These are phyloP conservation scores for Alternaria tenuissima DNA, from an alignment of 2,329 filamentous ascomycete species.

Conservation along the genomic window DNA sequence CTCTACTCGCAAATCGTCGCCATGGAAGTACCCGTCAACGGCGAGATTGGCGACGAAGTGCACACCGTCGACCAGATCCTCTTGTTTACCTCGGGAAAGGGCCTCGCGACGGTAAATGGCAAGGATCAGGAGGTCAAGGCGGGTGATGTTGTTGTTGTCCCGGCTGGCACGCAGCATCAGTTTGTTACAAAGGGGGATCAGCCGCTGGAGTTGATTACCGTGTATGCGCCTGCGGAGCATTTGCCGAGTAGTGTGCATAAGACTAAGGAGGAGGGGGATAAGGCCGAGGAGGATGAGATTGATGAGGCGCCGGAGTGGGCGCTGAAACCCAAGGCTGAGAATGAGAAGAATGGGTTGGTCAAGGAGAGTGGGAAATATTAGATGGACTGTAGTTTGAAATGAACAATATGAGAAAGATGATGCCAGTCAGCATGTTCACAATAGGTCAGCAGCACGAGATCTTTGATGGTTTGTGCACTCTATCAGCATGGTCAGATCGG, in stretches of 20 bases:
- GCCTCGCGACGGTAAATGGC: conserved; percentile 66
- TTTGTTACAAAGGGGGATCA: conserved; percentile 69
- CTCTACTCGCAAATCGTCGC: conserved; percentile 69
- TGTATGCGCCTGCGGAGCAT: conserved; percentile 71
- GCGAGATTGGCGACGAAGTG: conserved; percentile 72
- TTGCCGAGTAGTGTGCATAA: conserved; percentile 66
- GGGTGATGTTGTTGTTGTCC: conserved; percentile 68
- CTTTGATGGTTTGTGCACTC: too few relatives aligned
- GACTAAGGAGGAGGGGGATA: conserved; percentile 70
- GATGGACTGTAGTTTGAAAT: not conserved
- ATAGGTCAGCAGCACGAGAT: too few relatives aligned
- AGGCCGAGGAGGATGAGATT: conserved; percentile 67
- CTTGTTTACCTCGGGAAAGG: conserved; percentile 68
- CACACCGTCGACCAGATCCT: conserved; percentile 72
- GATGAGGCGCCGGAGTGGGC: conserved; percentile 70
- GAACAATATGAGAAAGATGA: not conserved
- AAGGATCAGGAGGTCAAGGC: conserved; percentile 65
- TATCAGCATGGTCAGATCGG: too few relatives aligned
- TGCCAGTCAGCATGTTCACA: too few relatives aligned
- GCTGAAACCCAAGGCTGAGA: conserved; percentile 64
- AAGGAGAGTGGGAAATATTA: conserved; percentile 52
- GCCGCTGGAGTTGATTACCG: conserved; percentile 68
- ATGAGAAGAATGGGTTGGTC: conserved; percentile 65
- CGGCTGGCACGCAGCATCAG: conserved; percentile 71
- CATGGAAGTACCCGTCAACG: conserved; percentile 70